These are phyloP conservation scores for Fusarium tanahbumbuense DNA, from an alignment of 2,329 filamentous ascomycete genomes.

Conservation along the genomic window DNA sequence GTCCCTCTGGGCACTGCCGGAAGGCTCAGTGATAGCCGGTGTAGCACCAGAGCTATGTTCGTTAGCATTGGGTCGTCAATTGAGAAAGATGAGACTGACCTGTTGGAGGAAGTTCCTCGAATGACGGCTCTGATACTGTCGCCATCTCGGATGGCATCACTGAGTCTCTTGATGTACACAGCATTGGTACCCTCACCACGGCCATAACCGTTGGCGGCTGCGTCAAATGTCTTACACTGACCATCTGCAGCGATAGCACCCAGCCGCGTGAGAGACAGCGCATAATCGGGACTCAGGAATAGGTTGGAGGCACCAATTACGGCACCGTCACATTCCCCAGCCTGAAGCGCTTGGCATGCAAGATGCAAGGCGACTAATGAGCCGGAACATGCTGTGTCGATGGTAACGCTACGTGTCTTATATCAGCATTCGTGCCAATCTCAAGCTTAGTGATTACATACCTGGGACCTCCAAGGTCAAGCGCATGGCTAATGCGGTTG, in stretches of 20 bases:
- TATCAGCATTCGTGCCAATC: slow-evolving; percentile 12
- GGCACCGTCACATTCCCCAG: slow-evolving; percentile 49
- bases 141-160: slow-evolving; percentile 63
- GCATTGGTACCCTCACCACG: slow-evolving; percentile 67
- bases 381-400: slow-evolving; percentile 61
- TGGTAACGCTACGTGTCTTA: slow-evolving; percentile 51
- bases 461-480: slow-evolving; percentile 43
- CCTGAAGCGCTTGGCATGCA: slow-evolving; percentile 50
- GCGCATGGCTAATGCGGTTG: slow-evolving; percentile 43
- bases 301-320: slow-evolving; percentile 51
- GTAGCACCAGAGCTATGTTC: slow-evolving; percentile 56
- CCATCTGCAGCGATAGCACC: slow-evolving; percentile 49
- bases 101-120: slow-evolving; percentile 60
- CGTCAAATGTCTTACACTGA: slow-evolving; percentile 61
- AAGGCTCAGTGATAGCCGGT: slow-evolving; percentile 66
- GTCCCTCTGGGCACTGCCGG: slow-evolving; percentile 55
- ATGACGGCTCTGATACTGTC: slow-evolving; percentile 64
- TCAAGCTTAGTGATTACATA: slow-evolving; percentile 7
- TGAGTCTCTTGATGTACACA: slow-evolving; percentile 65
- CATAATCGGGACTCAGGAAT: slow-evolving; percentile 43
- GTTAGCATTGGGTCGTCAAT: slow-evolving; percentile 40
- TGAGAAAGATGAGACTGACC: slow-evolving; percentile 36
- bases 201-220: slow-evolving; percentile 62
- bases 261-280: slow-evolving; percentile 39
- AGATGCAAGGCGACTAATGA: slow-evolving; percentile 57